Conservation (phyloP, 257 asterid genomes). For the Salvia hispanica region DNA sequence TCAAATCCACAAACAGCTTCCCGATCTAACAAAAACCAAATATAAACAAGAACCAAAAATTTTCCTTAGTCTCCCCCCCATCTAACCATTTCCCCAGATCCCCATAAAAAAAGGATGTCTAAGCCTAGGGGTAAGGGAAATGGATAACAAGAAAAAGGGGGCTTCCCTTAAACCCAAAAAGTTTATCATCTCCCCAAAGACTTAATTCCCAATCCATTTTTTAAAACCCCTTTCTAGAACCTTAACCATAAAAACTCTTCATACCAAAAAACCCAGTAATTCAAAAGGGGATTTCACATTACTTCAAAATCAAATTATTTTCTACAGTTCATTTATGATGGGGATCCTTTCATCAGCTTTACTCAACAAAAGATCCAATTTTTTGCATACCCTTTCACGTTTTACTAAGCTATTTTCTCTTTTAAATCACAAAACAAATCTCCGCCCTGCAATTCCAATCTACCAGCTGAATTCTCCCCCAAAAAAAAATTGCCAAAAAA, state of each 20-base stretch:
- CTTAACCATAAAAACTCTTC: neutral
- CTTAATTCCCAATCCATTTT: neutral
- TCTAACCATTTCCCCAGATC: too few relatives aligned
- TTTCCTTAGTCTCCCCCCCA: too few relatives aligned
- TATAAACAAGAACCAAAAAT: neutral
- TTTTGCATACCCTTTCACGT: neutral
- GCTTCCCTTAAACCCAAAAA: neutral
- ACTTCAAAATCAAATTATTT: neutral
- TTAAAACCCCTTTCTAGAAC: neutral
- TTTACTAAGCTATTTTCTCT: neutral
- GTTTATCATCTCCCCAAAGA: neutral
- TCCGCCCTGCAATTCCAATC: neutral
- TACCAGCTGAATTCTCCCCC: neutral
- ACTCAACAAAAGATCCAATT: constrained; percentile 11
- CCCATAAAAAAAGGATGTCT: too few relatives aligned
- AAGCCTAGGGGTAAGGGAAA: too few relatives aligned
- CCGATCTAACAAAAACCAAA: neutral
- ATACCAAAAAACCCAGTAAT: neutral
- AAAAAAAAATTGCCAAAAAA: neutral
- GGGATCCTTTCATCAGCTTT: constrained; percentile 16
- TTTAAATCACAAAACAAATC: neutral
- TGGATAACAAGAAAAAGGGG: too few relatives aligned
- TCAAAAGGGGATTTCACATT: neutral
- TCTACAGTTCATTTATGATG: neutral
- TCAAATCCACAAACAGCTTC: neutral